Base-by-base conservation (phyloP, 805 yeast genomes). In the Zygoascus flipseniorum region DNA sequence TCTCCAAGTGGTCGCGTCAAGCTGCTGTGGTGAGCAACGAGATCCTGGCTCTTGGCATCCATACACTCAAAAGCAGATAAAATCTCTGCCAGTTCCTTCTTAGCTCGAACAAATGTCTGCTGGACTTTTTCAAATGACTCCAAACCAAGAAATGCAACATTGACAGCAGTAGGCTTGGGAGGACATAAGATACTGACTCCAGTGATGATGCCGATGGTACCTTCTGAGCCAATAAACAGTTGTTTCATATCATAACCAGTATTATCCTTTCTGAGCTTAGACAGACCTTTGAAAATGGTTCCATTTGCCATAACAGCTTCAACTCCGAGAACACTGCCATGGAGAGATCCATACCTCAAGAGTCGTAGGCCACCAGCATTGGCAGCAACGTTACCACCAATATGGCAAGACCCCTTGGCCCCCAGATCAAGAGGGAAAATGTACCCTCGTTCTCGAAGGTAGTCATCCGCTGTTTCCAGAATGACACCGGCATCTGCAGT, bases 291-390 rank as follows among this genome's bases (percentile, higher is more conserved):
- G 57, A 85, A 75, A 46, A 92, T 75, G 16, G 86, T 83, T 48
- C 98, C 98, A 66, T 89, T 86, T 14, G 97, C 86, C 62, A 90
- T 73, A n/a, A 90, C 97, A 13, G 82, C 96, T 71, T 90, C 97
- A 53, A 90, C 73, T 1, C 98, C 98, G 48, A 90, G 72, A 0
- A 90, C 96, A 20, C 89, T 74, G 3, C 98, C 98, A 65, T 92
- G 98, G 59, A 90, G 77, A 5, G 96, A 87, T 2, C 97, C 97
- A 66, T 89, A 90, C 61, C 96, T 78, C 56, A 90, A 71, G 50
- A 90, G 74, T 65, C 98, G 76, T 62, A 90, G 76, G 1, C 98
- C 98, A 65, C 98, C 98, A 5, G 98, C 98, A 67, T 92, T 92
- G 18, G 97, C 89, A 18, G 97, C 96, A 45, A 89, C 92, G 52